A percentile compares a stretch with the other conserved stretches of the same genome.
phyloP scores from a whole-genome alignment of 108 stramenopile species.

The Nannochloropsis salina region DNA sequence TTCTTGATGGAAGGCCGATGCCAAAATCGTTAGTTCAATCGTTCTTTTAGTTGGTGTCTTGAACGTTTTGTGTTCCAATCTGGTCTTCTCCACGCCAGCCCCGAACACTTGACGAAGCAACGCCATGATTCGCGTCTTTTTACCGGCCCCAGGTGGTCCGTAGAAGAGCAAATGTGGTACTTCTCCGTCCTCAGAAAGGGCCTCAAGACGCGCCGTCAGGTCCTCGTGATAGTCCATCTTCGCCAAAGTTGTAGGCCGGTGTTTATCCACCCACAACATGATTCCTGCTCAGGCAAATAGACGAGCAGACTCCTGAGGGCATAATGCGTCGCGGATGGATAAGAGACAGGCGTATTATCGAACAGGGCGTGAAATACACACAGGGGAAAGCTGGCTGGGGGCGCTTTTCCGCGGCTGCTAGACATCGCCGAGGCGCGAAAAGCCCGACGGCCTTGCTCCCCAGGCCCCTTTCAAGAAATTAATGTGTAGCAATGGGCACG shows the following conservation, averaged over 20 bases:
- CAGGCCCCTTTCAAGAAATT: no score
- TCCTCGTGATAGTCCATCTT: conserved; percentile 75
- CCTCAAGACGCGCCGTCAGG: conserved; percentile 60
- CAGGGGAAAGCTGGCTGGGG: no score
- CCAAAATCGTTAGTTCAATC: conserved; percentile 88
- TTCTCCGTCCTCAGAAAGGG: conserved; percentile 63
- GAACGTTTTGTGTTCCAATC: conserved; percentile 57
- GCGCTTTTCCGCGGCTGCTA: no score
- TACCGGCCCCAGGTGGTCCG: conserved; percentile 92
- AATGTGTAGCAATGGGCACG: no score
- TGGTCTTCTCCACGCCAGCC: conserved; percentile 65
- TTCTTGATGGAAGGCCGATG: conserved; percentile 89
- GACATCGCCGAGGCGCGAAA: no score
- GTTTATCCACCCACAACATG: conserved; percentile 99
- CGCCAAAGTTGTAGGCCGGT: conserved; percentile 78
- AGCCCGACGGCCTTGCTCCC: no score
- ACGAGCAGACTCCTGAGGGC: not conserved
- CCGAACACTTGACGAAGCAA: conserved; percentile 86
- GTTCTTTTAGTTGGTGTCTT: conserved; percentile 73
- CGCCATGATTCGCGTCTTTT: conserved; percentile 86
- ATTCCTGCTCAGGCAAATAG: not conserved
- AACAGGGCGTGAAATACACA: no score
- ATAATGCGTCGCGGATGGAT: no score
- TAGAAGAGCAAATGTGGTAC: conserved; percentile 87
- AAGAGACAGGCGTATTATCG: no score